Evolutionary conservation across 768 basidiomycete species (phyloP).

Genomic region (Sarcomyxa edulis): DNA sequence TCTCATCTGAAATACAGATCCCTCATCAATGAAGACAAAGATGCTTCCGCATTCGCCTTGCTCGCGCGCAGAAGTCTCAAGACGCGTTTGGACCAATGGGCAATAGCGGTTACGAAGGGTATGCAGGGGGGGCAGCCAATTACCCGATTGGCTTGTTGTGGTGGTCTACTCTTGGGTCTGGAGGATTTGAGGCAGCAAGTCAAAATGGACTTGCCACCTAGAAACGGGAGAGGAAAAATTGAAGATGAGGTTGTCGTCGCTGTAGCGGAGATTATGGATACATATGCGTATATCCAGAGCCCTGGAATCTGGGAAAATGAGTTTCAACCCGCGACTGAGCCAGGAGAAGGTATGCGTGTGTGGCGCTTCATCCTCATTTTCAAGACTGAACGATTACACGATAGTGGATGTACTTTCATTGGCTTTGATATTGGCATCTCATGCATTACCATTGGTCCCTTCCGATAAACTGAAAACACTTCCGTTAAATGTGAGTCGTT

Average conservation of each 20-base stretch:
- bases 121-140: constrained; percentile 63
- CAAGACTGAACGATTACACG: neutral
- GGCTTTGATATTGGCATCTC: constrained; percentile 54
- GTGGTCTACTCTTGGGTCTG: constrained; percentile 61
- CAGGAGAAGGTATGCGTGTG: constrained; percentile 33
- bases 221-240: constrained; percentile 33
- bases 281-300: constrained; percentile 32
- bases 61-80: constrained; percentile 28
- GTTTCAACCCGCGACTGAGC: constrained; percentile 39
- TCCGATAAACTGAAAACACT: constrained; percentile 52
- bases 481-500: constrained; percentile 40
- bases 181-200: constrained; percentile 42
- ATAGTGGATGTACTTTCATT: constrained; percentile 41
- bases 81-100: constrained; percentile 46
- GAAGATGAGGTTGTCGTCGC: constrained; percentile 67
- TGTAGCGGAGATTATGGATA: constrained; percentile 70
- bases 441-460: constrained; percentile 51
- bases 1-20: constrained; percentile 46
- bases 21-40: constrained; percentile 26
- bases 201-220: neutral
- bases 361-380: neutral
- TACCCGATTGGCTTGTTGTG: constrained; percentile 54
- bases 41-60: constrained; percentile 28
- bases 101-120: constrained; percentile 45
- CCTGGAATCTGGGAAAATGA: constrained; percentile 58